These are phyloP conservation scores for Tetrapisispora nanseiensis DNA, from an alignment of 805 yeast genomes.

Conservation along the genomic window DNA sequence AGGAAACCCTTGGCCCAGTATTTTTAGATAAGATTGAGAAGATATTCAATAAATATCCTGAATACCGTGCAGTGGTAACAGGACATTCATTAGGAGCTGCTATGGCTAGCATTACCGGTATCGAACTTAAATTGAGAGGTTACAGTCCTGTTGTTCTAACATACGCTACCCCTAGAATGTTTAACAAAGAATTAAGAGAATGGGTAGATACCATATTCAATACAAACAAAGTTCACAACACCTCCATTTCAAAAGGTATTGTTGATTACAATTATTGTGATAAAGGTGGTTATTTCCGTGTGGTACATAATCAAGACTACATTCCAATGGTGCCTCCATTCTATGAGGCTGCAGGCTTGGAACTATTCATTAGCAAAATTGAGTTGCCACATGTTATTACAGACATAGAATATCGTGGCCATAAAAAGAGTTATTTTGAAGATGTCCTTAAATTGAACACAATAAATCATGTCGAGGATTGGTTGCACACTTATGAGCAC, in stretches of 20 bases:
- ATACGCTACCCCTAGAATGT: slow-evolving; percentile 58
- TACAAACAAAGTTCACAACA: slow-evolving; percentile 27
- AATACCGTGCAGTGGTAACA: slow-evolving; percentile 42
- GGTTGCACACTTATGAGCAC: slow-evolving; percentile 31
- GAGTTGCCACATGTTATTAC: slow-evolving; percentile 24
- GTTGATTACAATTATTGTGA: slow-evolving; percentile 13
- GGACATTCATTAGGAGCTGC: slow-evolving; percentile 82
- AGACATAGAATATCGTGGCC: slow-evolving; percentile 23
- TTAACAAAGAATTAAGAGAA: slow-evolving; percentile 39
- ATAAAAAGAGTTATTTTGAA: not conserved
- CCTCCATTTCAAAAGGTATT: slow-evolving; percentile 16
- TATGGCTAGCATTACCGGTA: slow-evolving; percentile 49
- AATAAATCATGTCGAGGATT: slow-evolving; percentile 7
- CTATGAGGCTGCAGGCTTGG: slow-evolving; percentile 42
- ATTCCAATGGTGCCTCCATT: slow-evolving; percentile 54
- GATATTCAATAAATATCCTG: slow-evolving; percentile 33
- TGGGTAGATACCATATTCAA: slow-evolving; percentile 45
- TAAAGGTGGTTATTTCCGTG: slow-evolving; percentile 39
- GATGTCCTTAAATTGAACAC: slow-evolving; percentile 1
- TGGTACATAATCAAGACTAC: slow-evolving; percentile 47
- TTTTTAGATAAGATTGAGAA: slow-evolving; percentile 31
- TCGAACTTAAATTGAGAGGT: slow-evolving; percentile 49
- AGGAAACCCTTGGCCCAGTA: slow-evolving; percentile 33
- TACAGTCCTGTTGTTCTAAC: slow-evolving; percentile 45
- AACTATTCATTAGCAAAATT: slow-evolving; percentile 36